Percentiles rank a stretch among this genome's conserved stretches.
phyloP scores from a whole-genome alignment of 2,329 filamentous ascomycete genomes.

The Diaporthe ilicicola region DNA sequence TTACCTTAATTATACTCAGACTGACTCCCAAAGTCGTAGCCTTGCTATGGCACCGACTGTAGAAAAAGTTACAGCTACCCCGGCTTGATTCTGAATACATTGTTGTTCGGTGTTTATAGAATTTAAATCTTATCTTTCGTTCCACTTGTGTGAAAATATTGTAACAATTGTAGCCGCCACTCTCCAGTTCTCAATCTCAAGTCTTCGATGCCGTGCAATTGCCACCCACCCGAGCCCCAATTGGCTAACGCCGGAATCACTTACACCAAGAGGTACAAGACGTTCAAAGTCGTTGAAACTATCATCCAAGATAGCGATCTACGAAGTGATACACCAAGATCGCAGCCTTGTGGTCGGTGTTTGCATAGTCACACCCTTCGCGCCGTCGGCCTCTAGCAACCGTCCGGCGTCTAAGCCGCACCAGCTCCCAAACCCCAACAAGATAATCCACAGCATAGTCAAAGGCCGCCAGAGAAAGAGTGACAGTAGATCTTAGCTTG shows the following conservation, averaged over 20 bases:
- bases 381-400: neutral
- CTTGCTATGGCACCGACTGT: neutral
- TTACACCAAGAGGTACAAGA: neutral
- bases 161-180: no score
- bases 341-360: neutral
- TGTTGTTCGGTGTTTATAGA: neutral
- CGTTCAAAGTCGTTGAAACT: neutral
- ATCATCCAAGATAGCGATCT: neutral
- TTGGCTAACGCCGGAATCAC: no score
- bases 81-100: neutral
- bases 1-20: neutral
- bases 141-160: neutral
- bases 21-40: neutral
- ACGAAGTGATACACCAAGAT: neutral
- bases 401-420: neutral
- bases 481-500: constrained; percentile 14
- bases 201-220: neutral
- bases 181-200: neutral
- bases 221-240: no score
- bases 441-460: neutral
- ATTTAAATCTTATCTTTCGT: neutral
- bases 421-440: no score
- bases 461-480: neutral
- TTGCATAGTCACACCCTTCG: neutral
- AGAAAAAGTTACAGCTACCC: neutral